Base-by-base conservation (phyloP, 169 alveolate species). In the Eimeria sp. region DNA sequence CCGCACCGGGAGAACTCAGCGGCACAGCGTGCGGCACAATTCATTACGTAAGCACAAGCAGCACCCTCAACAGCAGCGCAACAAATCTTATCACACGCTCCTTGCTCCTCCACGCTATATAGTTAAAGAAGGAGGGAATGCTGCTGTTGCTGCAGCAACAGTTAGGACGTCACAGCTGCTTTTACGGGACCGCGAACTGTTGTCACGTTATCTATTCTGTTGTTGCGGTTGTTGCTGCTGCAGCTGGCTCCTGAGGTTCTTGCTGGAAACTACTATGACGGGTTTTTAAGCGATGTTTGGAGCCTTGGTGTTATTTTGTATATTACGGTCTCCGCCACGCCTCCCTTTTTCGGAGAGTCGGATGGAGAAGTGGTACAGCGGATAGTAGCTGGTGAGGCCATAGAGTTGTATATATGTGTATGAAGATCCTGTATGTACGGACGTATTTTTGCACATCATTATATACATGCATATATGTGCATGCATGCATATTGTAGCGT, bases 161-260 rank as follows among this genome's bases (percentile, higher is more conserved):
- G n/a, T n/a, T n/a, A n/a, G n/a, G n/a, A n/a, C n/a, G n/a, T n/a
- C n/a, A 34, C 40, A 34, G 40, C n/a, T 61, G 70, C n/a, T 61
- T 18, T 20, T 61, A 34, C 40, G 40, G 40, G 3, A 34, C 40
- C 40, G 40, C 40, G 40, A 34, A 34, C 40, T 34, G 40, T 34
- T 34, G 40, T 34, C 40, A 34, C 3, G 70, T 61, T 61, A 1
- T 20, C 20, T 3, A 4, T 61, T 18, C 70, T 72, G 83, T 47
- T 72, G 49, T 22, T 34, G 54, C 25, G 22, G 83, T 47, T 22
- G 51, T 18, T 30, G 83, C 43, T 67, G 57, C 30, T 58, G 84
- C 92, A 92, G 95, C 92, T 92, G 70, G 95, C 95, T 45, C 95
- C 95, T 43, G 95, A 92, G 58, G 95, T 92, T 13, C 43, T 92